Percentiles rank a stretch among this genome's conserved stretches.
phyloP scores from a whole-genome alignment of 495 filamentous ascomycete genomes.

The Lepidopterella palustris region DNA sequence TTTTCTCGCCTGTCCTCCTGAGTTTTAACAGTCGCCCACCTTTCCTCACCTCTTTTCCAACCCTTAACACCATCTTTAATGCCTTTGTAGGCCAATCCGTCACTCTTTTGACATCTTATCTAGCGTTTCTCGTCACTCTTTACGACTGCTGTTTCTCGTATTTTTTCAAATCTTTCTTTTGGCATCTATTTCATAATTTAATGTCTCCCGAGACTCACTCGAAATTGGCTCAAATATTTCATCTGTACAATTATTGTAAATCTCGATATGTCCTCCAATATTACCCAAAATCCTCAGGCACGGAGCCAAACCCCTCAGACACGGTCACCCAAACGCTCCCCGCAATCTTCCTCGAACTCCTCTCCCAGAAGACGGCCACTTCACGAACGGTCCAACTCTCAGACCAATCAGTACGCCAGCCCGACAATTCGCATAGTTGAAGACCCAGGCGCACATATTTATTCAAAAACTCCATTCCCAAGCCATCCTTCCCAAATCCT shows the following conservation, averaged over 20 bases:
- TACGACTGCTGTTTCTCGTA: conserved; percentile 23
- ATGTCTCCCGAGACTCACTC: conserved; percentile 9
- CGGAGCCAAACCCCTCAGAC: conserved; percentile 11
- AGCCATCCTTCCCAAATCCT: conserved; percentile 33
- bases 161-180: conserved; percentile 28
- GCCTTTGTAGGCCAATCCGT: conserved; percentile 28
- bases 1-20: conserved; percentile 14
- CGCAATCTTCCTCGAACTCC: conserved; percentile 17
- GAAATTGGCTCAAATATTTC: conserved; percentile 13
- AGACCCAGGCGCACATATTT: conserved; percentile 25
- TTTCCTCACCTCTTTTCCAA: conserved; percentile 16
- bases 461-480: conserved; percentile 35
- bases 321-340: conserved; percentile 19
- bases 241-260: conserved; percentile 7
- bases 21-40: conserved; percentile 29
- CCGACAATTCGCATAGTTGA: conserved; percentile 44
- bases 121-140: conserved; percentile 30
- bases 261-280: conserved; percentile 26
- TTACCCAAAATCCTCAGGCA: conserved; percentile 3
- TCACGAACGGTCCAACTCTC: conserved; percentile 50
- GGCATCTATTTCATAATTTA: conserved; percentile 28
- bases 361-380: conserved; percentile 42
- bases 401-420: conserved; percentile 47
- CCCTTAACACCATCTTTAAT: conserved; percentile 28
- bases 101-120: conserved; percentile 29